Evolutionary conservation across 805 yeast genomes (phyloP).

Genomic region (baker's yeast (Saccharomyces cerevisiae)): DNA sequence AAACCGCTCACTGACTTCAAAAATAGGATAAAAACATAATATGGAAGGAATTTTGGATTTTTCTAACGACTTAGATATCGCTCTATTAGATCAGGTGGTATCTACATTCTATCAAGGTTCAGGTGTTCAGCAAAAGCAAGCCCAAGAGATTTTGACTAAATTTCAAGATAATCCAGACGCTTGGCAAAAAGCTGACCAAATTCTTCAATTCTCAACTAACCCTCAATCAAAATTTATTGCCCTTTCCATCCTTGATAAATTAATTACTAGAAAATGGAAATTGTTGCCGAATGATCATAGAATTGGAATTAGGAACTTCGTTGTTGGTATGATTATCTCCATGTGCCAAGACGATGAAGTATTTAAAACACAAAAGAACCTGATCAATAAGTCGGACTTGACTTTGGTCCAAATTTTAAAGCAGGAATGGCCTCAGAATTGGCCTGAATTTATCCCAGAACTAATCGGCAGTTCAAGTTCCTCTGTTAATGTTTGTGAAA

Average conservation of each 20-base stretch:
- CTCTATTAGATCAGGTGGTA: slow-evolving; percentile 73
- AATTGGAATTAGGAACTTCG: slow-evolving; percentile 85
- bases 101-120: slow-evolving; percentile 75
- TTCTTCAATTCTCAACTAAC: slow-evolving; percentile 66
- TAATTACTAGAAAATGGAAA: slow-evolving; percentile 91
- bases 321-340: slow-evolving; percentile 86
- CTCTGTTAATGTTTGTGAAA: slow-evolving; percentile 90
- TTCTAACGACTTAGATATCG: slow-evolving; percentile 72
- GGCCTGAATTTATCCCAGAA: slow-evolving; percentile 97
- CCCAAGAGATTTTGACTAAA: slow-evolving; percentile 62
- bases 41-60: slow-evolving; percentile 91
- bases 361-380: slow-evolving; percentile 64
- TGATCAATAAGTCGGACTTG: slow-evolving; percentile 87
- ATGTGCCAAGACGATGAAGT: slow-evolving; percentile 76
- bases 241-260: slow-evolving; percentile 76
- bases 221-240: slow-evolving; percentile 92
- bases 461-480: slow-evolving; percentile 76
- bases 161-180: slow-evolving; percentile 93
- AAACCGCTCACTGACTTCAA: neutral
- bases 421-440: slow-evolving; percentile 98
- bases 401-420: slow-evolving; percentile 89
- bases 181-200: slow-evolving; percentile 90
- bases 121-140: slow-evolving; percentile 57
- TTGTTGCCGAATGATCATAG: slow-evolving; percentile 82
- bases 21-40: neutral